Base-by-base conservation (phyloP, 371 early-diverging fungal species). In the Syncephalis fuscata region DNA sequence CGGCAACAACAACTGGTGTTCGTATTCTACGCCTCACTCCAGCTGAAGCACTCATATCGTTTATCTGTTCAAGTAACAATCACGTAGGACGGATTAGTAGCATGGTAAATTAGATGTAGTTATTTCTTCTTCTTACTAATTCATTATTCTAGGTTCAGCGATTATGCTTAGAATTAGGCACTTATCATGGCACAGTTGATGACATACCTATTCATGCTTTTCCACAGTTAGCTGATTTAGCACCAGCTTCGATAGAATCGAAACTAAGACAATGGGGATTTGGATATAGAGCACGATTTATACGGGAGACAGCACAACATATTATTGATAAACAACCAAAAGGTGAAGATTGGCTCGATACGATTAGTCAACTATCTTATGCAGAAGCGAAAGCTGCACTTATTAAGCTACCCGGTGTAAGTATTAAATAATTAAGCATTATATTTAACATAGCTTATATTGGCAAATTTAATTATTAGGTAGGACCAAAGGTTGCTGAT, bases 401-500 rank as follows among this genome's bases (percentile, higher is more conserved):
- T 24, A 49, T 83, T 50, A 52, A 70, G 19, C 59, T 92, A 14
- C 62, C 76, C 38, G 90, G 89, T 0, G 83, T 88, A 1, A 79
- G 80, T 17, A 24, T 24, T 52, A 2, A 43, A 41, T 41, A 38
- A n/a, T n/a, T 20, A 23, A 3, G 24, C 2, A 39, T 48, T 40
- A 14, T 45, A 23, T 45, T 9, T 4, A 45, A 5, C 4, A 17
- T 32, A 19, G 19, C 11, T 16, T 19, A 3, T 21, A n/a, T n/a
- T 41, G 32, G 11, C 32, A 7, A 20, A 20, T 20, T 41, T 40
- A 39, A 48, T 56, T 26, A 17, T 19, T 41, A 65, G 55, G 66
- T 82, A n/a, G 85, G 88, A 0, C 86, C 90, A 2, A 99, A 99
- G 61, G 97, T 99, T 3, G 96, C 97, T 1, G 99, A 99, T 62